Evolutionary conservation across 2,329 filamentous ascomycete genomes (phyloP).

Genomic region (Aspergillus jensenii): DNA sequence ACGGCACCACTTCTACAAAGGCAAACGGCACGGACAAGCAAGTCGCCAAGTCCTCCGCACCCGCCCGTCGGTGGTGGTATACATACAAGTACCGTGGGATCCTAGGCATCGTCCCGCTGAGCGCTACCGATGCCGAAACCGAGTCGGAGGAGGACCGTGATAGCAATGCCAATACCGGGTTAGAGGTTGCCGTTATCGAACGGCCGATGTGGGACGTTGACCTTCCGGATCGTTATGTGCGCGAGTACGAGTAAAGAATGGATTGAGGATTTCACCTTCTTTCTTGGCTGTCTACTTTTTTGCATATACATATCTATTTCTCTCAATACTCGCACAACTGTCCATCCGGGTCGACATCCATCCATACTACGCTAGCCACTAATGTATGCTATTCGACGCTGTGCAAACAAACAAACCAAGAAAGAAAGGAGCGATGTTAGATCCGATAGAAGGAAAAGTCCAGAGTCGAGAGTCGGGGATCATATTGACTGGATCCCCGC

Average conservation of each 20-base stretch:
- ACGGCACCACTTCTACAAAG: too few species aligned
- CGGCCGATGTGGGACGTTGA: conserved; percentile 81
- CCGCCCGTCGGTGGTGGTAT: conserved; percentile 60
- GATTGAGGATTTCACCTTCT: background rate
- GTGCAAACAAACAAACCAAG: background rate
- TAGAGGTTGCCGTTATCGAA: conserved; percentile 86
- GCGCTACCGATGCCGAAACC: conserved; percentile 10
- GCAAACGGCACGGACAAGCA: background rate
- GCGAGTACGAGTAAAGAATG: conserved; percentile 48
- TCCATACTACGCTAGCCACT: background rate
- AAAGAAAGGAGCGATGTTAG: background rate
- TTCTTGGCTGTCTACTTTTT: background rate
- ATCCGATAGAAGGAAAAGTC: too few species aligned
- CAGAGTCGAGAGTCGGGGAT: background rate
- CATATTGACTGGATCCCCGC: background rate
- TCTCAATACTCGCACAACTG: background rate
- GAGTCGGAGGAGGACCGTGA: background rate
- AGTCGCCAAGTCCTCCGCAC: conserved; percentile 24
- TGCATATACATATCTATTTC: background rate
- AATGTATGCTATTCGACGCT: background rate
- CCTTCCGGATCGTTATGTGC: conserved; percentile 69
- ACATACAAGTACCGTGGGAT: conserved; percentile 96
- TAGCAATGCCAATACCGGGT: conserved; percentile 6
- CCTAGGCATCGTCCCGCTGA: conserved; percentile 67
- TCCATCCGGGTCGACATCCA: background rate